Evolutionary conservation across 1,139 yeast species (phyloP).

Genomic region (Hemisphaericaspora xylofermentans): DNA sequence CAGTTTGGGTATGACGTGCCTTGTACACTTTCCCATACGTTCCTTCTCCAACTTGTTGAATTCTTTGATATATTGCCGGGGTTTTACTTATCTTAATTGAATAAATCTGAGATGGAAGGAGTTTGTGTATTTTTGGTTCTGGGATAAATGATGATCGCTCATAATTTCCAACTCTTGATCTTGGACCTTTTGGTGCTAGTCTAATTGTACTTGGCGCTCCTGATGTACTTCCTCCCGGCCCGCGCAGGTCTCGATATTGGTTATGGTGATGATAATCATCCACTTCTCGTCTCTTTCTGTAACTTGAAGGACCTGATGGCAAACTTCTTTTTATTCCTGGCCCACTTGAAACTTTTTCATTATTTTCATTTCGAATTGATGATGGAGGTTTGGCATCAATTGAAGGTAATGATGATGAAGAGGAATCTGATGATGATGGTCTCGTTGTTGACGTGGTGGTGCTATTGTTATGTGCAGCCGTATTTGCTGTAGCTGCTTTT

Average conservation of each 20-base stretch:
- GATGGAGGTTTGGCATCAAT: conserved; percentile 1
- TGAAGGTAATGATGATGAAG: conserved; percentile 2
- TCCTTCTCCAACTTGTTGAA: conserved; percentile 53
- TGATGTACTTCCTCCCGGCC: not conserved
- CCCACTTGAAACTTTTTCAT: not conserved
- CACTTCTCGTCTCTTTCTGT: conserved; percentile 14
- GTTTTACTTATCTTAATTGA: conserved; percentile 28
- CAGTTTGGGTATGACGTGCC: conserved; percentile 68
- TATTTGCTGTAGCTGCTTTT: not conserved
- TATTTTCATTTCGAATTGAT: not conserved
- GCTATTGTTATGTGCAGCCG: not conserved
- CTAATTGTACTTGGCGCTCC: conserved; percentile 3
- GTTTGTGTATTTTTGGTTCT: conserved; percentile 3
- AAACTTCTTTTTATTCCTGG: conserved; percentile 11
- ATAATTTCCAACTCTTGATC: conserved; percentile 2
- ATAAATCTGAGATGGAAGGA: conserved; percentile 25
- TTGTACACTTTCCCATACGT: conserved; percentile 51
- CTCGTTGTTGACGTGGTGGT: not conserved
- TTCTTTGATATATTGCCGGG: conserved; percentile 35
- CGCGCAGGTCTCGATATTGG: not conserved
- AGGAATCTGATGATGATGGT: conserved; percentile 4
- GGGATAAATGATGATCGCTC: conserved; percentile 1
- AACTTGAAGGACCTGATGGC: conserved; percentile 18
- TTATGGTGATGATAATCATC: conserved; percentile 3
- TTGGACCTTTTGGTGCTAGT: conserved; percentile 20